Evolutionary conservation across 345 rosid species (phyloP).

Genomic region (Toxicodendron radicans): DNA sequence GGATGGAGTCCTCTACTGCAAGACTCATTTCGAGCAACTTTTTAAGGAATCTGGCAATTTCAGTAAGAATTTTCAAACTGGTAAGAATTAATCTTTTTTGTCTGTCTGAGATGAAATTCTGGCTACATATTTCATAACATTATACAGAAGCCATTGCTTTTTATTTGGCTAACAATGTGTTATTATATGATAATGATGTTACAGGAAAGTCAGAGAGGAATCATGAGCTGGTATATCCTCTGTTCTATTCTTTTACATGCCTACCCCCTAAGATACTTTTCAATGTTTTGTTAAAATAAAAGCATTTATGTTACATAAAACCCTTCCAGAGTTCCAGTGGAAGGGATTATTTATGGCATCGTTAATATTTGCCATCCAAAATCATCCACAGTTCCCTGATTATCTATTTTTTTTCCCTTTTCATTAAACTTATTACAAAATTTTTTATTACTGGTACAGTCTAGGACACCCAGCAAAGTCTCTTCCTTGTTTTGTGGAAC

Average conservation of each 20-base stretch:
- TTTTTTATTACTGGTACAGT: constrained; percentile 38
- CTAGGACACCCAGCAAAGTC: constrained; percentile 75
- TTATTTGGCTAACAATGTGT: constrained; percentile 3
- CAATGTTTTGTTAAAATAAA: background rate
- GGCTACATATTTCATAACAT: background rate
- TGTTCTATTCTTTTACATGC: background rate
- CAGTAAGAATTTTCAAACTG: constrained; percentile 87
- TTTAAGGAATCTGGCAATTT: constrained; percentile 99
- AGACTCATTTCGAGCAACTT: constrained; percentile 94
- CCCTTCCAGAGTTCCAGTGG: too few relatives aligned
- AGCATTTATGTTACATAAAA: background rate
- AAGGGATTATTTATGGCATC: background rate
- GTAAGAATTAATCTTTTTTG: constrained; percentile 23
- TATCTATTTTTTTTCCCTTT: background rate
- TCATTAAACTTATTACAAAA: background rate
- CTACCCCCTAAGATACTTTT: background rate
- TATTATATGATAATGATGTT: constrained; percentile 2
- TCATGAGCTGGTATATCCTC: constrained; percentile 54
- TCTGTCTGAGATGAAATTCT: background rate
- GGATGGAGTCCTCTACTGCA: constrained; percentile 98
- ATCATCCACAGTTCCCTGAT: background rate
- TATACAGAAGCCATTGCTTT: background rate
- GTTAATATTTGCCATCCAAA: background rate
- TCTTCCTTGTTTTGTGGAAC: constrained; percentile 90
- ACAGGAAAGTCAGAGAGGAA: constrained; percentile 58